phyloP scores from a whole-genome alignment of 83 land plant genomes.

The Picea mariana region DNA sequence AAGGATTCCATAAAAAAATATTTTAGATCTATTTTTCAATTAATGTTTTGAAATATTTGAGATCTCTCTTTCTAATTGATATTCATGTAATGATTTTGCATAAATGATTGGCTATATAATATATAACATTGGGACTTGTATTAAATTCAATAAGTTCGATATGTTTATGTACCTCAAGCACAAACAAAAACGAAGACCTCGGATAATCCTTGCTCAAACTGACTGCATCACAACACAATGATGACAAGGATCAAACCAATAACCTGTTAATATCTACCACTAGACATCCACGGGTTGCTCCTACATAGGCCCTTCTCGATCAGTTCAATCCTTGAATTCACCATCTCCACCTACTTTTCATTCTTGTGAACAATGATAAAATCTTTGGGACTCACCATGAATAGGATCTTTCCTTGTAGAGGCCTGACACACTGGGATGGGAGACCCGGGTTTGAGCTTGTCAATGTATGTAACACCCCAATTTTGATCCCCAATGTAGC shows the following conservation, averaged over 20 bases:
- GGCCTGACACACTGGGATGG: conserved; percentile 60
- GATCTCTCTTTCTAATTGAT: no score
- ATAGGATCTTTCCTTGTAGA: conserved; percentile 30
- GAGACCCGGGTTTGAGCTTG: conserved; percentile 50
- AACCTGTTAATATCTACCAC: no score
- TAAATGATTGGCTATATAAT: no score
- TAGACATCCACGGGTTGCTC: background rate
- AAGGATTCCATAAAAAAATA: no score
- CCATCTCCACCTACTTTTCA: conserved; percentile 20
- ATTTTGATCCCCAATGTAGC: no score
- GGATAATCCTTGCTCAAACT: background rate
- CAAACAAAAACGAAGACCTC: background rate
- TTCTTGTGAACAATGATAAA: conserved; percentile 49
- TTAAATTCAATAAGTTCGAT: no score
- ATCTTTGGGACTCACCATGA: conserved; percentile 8
- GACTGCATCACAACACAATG: background rate
- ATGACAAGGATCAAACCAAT: background rate
- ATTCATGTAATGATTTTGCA: no score
- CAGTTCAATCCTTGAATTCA: background rate
- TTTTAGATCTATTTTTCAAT: no score
- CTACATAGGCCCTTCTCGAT: conserved; percentile 3
- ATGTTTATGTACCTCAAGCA: no score
- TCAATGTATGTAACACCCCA: conserved; percentile 32
- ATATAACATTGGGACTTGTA: no score
- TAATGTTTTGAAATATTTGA: no score